These are phyloP conservation scores for Leucaena leucocephala DNA, from an alignment of 306 rosid genomes.

Conservation along the genomic window DNA sequence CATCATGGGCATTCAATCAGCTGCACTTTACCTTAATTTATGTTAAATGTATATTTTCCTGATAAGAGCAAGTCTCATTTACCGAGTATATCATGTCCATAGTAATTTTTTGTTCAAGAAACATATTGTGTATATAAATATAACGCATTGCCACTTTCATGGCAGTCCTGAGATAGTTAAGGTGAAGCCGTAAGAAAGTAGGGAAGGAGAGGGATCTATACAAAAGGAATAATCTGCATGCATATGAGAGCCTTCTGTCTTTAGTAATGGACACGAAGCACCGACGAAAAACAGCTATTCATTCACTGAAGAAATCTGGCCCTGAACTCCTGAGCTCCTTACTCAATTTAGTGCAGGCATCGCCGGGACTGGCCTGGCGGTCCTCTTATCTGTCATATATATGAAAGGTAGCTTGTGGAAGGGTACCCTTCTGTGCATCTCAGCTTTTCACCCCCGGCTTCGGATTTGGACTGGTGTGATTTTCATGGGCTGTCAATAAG, in stretches of 20 bases:
- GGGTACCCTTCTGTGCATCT: conserved; percentile 58
- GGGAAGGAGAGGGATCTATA: conserved; percentile 67
- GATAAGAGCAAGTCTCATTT: conserved; percentile 3
- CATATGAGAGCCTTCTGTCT: conserved; percentile 84
- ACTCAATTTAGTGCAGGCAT: conserved; percentile 72
- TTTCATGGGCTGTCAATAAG: conserved; percentile 70
- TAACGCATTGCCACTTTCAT: conserved; percentile 24
- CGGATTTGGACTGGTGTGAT: conserved; percentile 81
- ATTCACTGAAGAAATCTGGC: conserved; percentile 67
- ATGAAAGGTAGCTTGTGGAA: conserved; percentile 61
- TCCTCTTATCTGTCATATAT: conserved; percentile 64
- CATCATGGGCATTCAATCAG: not conserved
- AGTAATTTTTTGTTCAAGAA: conserved; percentile 23
- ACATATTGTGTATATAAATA: conserved; percentile 14
- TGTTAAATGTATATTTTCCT: not conserved
- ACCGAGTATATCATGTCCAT: not conserved
- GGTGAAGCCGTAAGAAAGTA: conserved; percentile 58
- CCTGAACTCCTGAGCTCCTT: conserved; percentile 78
- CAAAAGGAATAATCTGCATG: conserved; percentile 68
- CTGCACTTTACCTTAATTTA: conserved; percentile 8
- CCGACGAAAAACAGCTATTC: conserved; percentile 51
- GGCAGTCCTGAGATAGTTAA: conserved; percentile 78
- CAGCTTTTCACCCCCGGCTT: conserved; percentile 60
- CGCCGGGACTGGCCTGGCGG: conserved; percentile 84
- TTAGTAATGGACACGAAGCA: conserved; percentile 56